Evolutionary conservation across 2,329 filamentous ascomycete genomes (phyloP), one percentile per base, ranked within the genome.

Genomic region (Penicillium sp.): DNA sequence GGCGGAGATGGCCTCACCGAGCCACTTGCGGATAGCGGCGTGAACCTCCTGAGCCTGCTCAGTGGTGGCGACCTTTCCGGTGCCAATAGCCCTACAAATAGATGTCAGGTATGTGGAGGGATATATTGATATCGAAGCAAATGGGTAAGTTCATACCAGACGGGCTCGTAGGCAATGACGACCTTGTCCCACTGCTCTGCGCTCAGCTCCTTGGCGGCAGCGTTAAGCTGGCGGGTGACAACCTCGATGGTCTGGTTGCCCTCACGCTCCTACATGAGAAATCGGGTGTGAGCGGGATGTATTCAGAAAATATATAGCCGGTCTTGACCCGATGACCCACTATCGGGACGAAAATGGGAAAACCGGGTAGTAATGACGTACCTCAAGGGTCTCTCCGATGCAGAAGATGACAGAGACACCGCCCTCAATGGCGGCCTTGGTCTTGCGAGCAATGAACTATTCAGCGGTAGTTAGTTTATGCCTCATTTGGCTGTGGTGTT

Each of bases 91-190:
- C 82, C 81, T 82, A 61, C 3, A 53, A 13, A 37, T 4, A 38
- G 20, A 46, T 32, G 35, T 57, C 13, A 57, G 20, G 38, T 9
- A 9, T 38, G 31, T 51, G 59, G 50, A 62, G 32, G 9, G 42
- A 26, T 4, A 51, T 38, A n/a, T n/a, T 50, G 37, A 39, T 49
- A 26, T 18, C 29, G n/a, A 24, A 32, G 24, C 20, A 52, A 50
- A 16, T 47, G 54, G 37, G 20, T 45, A 43, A 20, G 24, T 22
- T 50, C 89, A 74, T 86, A 92, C 93, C 94, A 99, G 82, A 99
- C 95, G 72, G 94, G 94, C 85, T 99, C 94, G 79, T 99, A 99
- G 72, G 94, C 94, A 71, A 99, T 85, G 74, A 99, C 94, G 64
- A 99, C 85, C 82, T 94, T 94, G 72, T 82, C 85, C 94, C 94